phyloP scores from a whole-genome alignment of 2,329 filamentous ascomycete species.

The Aspergillus novofumigatus region DNA sequence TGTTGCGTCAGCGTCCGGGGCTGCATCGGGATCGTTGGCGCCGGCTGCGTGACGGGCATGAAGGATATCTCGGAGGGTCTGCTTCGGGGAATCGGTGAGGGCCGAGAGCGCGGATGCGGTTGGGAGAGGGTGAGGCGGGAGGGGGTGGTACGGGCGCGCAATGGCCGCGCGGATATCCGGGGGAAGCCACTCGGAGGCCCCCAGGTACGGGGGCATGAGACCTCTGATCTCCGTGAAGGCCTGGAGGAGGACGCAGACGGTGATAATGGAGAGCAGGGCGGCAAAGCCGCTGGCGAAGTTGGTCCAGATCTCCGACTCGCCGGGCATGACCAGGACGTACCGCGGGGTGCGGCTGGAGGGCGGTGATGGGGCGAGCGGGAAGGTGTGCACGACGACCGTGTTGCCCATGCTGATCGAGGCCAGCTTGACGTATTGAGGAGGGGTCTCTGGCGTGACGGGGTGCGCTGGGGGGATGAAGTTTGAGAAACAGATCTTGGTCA shows the following conservation, averaged over 20 bases:
- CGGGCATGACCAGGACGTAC: constrained; percentile 64
- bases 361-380: constrained; percentile 57
- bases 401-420: constrained; percentile 79
- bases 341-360: constrained; percentile 51
- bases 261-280: constrained; percentile 57
- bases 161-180: constrained; percentile 41
- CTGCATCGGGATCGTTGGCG: not conserved
- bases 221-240: constrained; percentile 59
- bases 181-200: constrained; percentile 55
- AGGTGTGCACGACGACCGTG: constrained; percentile 72
- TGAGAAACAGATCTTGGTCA: constrained; percentile 53
- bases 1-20: not conserved
- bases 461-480: constrained; percentile 49
- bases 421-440: constrained; percentile 64
- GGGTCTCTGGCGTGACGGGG: constrained; percentile 45
- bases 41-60: not conserved
- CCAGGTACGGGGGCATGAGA: constrained; percentile 53
- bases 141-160: constrained; percentile 37
- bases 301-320: constrained; percentile 50
- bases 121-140: constrained; percentile 16
- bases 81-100: constrained; percentile 1
- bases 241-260: constrained; percentile 61
- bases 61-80: constrained; percentile 2
- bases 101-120: not conserved
- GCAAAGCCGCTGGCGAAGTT: constrained; percentile 54